phyloP scores from a whole-genome alignment of 345 rosid species.

The thale cress (Arabidopsis thaliana) region TAIR10.1 NC_003074.8:7982001-7982500 shows the following conservation, averaged over 20 bases:
- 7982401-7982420: constrained; percentile 24
- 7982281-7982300: background rate
- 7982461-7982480: constrained; percentile 21
- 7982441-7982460: constrained; percentile 36
- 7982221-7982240: constrained; percentile 10
- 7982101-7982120: background rate
- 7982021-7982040: too few species aligned
- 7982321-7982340: constrained; percentile 24
- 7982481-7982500: constrained; percentile 17
- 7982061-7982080: too few species aligned
- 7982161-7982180: background rate
- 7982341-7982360: constrained; percentile 21
- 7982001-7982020: too few species aligned
- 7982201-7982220: background rate
- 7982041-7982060: too few species aligned
- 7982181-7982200: background rate
- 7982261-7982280: background rate
- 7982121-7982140: background rate
- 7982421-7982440: constrained; percentile 26
- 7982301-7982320: constrained; percentile 17
- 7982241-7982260: background rate
- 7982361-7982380: background rate
- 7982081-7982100: too few species aligned
- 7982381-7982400: constrained; percentile 27
- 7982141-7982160: background rate